phyloP scores from a whole-genome alignment of 2,329 filamentous ascomycete species.

The Scytalidium lignicola region DNA sequence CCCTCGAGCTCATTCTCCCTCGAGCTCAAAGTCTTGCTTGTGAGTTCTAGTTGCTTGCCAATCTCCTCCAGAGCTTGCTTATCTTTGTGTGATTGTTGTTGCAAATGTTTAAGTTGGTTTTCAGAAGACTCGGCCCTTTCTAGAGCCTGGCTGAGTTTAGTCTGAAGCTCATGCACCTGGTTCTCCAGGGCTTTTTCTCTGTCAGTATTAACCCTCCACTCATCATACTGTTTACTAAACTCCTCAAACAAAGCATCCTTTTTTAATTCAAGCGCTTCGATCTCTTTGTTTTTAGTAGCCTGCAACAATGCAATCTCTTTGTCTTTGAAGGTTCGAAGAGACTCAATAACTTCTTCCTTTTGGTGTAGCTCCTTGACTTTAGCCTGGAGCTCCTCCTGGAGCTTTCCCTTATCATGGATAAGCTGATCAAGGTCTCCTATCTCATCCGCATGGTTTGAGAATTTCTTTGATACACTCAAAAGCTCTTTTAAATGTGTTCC shows the following conservation, averaged over 20 bases:
- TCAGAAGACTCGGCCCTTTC: not conserved
- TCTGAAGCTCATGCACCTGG: not conserved
- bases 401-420: not conserved
- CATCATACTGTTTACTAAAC: not conserved
- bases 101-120: not conserved
- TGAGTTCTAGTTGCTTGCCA: not conserved
- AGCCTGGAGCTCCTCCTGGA: not conserved
- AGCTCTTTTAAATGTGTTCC: not conserved
- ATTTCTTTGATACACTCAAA: not conserved
- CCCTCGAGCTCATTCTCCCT: not conserved
- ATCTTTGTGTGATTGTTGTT: not conserved
- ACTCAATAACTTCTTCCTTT: not conserved
- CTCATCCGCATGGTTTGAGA: not conserved
- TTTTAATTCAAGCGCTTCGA: not conserved
- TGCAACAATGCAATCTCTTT: not conserved
- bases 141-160: not conserved
- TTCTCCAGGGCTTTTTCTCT: not conserved
- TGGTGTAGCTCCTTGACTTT: not conserved
- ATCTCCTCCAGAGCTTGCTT: not conserved
- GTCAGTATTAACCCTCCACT: not conserved
- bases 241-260: conserved; percentile 1
- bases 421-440: not conserved
- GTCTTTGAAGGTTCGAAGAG: not conserved
- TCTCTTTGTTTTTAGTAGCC: not conserved
- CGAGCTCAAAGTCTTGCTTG: not conserved